phyloP scores from a whole-genome alignment of 2,329 filamentous ascomycete species.

The Xylariaceae sp. region DNA sequence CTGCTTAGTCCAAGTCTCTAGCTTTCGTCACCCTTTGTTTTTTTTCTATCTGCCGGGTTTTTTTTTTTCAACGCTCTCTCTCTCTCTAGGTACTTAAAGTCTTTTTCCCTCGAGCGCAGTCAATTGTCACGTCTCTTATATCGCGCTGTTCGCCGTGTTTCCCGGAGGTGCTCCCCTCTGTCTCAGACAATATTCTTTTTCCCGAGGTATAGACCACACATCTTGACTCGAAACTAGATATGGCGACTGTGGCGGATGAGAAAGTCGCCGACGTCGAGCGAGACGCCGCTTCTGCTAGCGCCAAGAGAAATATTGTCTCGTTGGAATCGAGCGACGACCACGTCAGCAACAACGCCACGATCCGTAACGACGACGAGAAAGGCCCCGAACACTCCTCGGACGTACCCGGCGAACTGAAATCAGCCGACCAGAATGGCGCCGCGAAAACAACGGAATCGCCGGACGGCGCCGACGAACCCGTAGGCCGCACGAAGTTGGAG shows the following conservation, averaged over 20 bases:
- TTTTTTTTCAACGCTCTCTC: too few relatives aligned
- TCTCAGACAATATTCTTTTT: too few relatives aligned
- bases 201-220: background rate
- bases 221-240: conserved; percentile 1
- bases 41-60: too few relatives aligned
- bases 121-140: too few relatives aligned
- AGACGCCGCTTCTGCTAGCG: conserved; percentile 3
- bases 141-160: too few relatives aligned
- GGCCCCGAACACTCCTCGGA: background rate
- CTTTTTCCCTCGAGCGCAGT: too few relatives aligned
- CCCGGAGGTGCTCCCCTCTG: too few relatives aligned
- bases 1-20: too few relatives aligned
- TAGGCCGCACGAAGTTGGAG: conserved; percentile 27
- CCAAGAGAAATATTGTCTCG: conserved; percentile 4
- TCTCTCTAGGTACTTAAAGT: too few relatives aligned
- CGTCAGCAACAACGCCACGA: conserved; percentile 6
- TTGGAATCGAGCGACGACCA: conserved; percentile 12
- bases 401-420: background rate
- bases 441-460: background rate
- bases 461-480: background rate
- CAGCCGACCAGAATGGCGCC: conserved; percentile 7
- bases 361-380: background rate
- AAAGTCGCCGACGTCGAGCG: conserved; percentile 16
- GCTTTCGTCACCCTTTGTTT: too few relatives aligned
- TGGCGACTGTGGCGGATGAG: conserved; percentile 11